Evolutionary conservation across 2,329 filamentous ascomycete genomes (phyloP).

Genomic region (Hypoxylon sp.): DNA sequence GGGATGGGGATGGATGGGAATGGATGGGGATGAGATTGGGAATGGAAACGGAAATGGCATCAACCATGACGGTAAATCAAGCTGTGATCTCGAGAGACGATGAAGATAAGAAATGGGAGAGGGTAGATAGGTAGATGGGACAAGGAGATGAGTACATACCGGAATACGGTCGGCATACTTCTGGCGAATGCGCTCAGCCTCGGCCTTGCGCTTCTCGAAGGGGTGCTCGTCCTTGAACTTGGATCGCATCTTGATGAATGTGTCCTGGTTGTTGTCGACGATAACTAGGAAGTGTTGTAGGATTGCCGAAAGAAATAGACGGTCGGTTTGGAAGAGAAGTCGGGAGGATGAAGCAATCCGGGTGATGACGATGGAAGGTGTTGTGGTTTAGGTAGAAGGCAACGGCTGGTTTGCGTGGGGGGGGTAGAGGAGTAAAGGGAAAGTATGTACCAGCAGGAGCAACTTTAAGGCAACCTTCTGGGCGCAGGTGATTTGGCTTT

Average conservation of each 20-base stretch:
- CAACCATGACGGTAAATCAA: not conserved
- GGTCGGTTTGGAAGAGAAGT: conserved; percentile 9
- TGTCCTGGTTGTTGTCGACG: conserved; percentile 18
- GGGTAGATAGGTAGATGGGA: not conserved
- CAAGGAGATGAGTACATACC: conserved; percentile 70
- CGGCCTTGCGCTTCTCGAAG: conserved; percentile 99
- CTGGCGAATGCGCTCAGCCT: conserved; percentile 98
- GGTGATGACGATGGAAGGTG: conserved; percentile 40
- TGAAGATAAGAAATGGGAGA: conserved; percentile 32
- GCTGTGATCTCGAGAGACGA: not conserved
- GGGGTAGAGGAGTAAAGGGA: conserved; percentile 10
- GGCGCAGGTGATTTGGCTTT: conserved; percentile 37
- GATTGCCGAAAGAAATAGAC: not conserved
- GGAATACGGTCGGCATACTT: conserved; percentile 99
- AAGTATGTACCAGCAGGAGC: not conserved
- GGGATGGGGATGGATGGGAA: not conserved
- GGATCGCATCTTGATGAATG: conserved; percentile 83
- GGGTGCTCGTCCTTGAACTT: conserved; percentile 99
- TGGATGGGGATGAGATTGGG: conserved; percentile 19
- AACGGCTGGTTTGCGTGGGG: conserved; percentile 28
- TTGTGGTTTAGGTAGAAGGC: conserved; percentile 35
- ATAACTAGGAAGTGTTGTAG: not conserved
- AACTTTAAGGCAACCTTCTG: conserved; percentile 29
- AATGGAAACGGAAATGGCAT: not conserved
- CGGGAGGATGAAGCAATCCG: conserved; percentile 30